Evolutionary conservation across 2,329 filamentous ascomycete species (phyloP), one percentile per base, ranked within the genome.

Genomic region (Colletotrichum zoysiae): DNA sequence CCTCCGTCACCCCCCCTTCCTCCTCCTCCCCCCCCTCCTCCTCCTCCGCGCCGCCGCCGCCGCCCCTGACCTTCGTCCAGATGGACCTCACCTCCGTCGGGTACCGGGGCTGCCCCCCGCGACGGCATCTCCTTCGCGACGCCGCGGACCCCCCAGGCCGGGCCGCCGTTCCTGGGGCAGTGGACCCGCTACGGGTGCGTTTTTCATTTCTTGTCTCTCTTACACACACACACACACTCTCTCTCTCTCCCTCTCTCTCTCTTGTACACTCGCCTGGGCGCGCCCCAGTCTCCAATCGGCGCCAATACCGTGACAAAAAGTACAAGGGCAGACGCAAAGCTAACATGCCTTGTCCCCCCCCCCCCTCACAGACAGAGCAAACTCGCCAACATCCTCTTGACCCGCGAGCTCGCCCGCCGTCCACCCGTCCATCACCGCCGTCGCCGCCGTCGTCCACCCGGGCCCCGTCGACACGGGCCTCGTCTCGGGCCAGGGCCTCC

Each of bases 41-140:
- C 6, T 46, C 40, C 16, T 2, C 18, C 0, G 76, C 83, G 12
- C 1, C 59, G 6, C 12, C 16, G 72, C 67, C 78, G 1, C 66
- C 73, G 0, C 46, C 70, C 12, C 67, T 76, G 5, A 80, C 78
- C 2, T 81, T 81, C 23, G 58, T 89, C 11, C 77, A 81, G 14
- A 82, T 87, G 35, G 86, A 89, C 74, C 80, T 74, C 11, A 70
- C 65, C 1, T 74, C 72, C 20, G 51, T 71, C 20, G 79, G 75
- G 7, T 78, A 77, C 33, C 56, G 14, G 18, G 67, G 57, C 44
- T 62, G 64, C 20, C 67, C 67, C 71, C n/a, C 9, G 26, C 2
- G 62, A 67, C 26, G 71, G 67, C 8, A 60, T 73, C 46, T 66
- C 67, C 26, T 73, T 67, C 9, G 48, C 33, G n/a, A 59, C 44